Evolutionary conservation across 495 filamentous ascomycete genomes (phyloP).

Genomic region (Apodospora peruviana): DNA sequence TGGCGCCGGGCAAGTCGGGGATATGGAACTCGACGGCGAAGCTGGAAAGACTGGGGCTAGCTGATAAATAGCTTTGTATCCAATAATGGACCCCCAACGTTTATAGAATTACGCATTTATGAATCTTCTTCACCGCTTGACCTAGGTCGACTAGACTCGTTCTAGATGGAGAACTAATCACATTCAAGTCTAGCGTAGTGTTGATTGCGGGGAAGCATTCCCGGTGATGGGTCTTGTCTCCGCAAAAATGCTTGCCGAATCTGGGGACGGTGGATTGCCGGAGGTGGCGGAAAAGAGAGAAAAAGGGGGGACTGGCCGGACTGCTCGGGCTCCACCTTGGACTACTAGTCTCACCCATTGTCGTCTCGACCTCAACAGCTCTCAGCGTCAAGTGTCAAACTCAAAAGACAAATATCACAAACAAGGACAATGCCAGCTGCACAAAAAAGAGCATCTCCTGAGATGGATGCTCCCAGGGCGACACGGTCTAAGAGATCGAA

Average conservation of each 20-base stretch:
- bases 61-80: no score
- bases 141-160: no score
- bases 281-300: not conserved
- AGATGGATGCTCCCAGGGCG: not conserved
- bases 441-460: not conserved
- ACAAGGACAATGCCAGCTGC: not conserved
- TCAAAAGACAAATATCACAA: no score
- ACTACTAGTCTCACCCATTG: not conserved
- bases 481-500: not conserved
- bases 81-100: no score
- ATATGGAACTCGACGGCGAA: conserved; percentile 8
- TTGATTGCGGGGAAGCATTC: not conserved
- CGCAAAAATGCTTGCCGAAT: not conserved
- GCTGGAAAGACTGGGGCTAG: not conserved
- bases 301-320: not conserved
- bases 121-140: no score
- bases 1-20: conserved; percentile 18
- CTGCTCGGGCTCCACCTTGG: not conserved
- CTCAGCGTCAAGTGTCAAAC: not conserved
- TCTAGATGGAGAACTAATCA: no score
- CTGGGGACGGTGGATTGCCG: not conserved
- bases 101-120: no score
- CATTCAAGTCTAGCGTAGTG: no score
- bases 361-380: not conserved
- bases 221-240: not conserved